Evolutionary conservation across 2,329 filamentous ascomycete species (phyloP), one percentile per base, ranked within the genome.

Genomic region (Diaporthe sp.): DNA sequence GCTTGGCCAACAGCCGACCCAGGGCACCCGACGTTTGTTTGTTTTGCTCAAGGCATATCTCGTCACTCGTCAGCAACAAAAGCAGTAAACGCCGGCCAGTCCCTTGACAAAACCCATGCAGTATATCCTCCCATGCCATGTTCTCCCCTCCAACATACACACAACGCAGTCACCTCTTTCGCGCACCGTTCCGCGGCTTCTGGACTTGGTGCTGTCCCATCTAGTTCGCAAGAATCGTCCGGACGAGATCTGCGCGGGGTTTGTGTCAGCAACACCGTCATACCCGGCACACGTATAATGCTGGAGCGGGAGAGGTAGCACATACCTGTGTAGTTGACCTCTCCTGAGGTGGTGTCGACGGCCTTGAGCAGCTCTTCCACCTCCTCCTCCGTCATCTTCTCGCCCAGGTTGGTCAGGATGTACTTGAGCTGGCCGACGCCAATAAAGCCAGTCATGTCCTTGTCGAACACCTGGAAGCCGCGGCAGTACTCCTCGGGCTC

Each of bases 351-450:
- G 76, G 96, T 97, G 83, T 99, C 97, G 78, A 98, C 96, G 0
- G 96, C 95, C 92, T 98, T 99, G 84, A 99, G 92, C 82, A 99
- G 90, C 90, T 99, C 97, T 84, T 98, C 96, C 65, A 99, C 97
- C 89, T 99, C 97, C 77, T 98, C 97, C 81, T 99, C 96, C 76
- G 94, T 94, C 95, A 99, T 98, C 90, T 98, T 98, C 92, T 99
- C 97, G 81, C 97, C 97, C 80, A 99, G 87, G 84, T 98, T 98
- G 73, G 97, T 99, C 81, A 99, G 87, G 83, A 99, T 96, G 87
- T 99, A 99, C 86, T 97, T 94, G 84, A 99, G 91, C 87, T 99
- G 97, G 74, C 97, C 97, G 77, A 98, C 96, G 73, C 96, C 97
- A 83, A 99, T 98, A 85, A 96, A 98, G 70, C 97, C 97, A 75